Conservation (phyloP, 768 basidiomycete genomes). For the Lactarius akahatsu region DNA sequence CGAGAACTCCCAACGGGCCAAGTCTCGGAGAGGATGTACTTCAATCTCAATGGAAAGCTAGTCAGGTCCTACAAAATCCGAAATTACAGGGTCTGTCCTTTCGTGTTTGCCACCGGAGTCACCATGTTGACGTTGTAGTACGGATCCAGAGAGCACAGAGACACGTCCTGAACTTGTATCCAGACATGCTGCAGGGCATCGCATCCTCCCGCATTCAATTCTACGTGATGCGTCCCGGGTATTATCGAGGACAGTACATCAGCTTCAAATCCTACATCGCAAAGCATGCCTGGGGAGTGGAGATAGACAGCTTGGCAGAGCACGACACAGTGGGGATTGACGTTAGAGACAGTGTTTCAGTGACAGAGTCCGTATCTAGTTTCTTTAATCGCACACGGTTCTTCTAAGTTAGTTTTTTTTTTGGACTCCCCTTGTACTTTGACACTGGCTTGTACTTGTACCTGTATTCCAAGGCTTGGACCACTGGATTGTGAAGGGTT, state of each 20-base stretch:
- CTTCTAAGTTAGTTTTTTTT: slow-evolving; percentile 16
- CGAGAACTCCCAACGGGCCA: background rate
- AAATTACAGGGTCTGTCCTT: slow-evolving; percentile 12
- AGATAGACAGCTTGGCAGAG: slow-evolving; percentile 23
- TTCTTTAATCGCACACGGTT: slow-evolving; percentile 21
- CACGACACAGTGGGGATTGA: slow-evolving; percentile 21
- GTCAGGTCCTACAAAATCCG: slow-evolving; percentile 19
- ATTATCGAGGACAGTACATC: slow-evolving; percentile 5
- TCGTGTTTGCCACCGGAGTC: background rate
- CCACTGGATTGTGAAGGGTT: background rate
- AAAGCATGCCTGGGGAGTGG: slow-evolving; percentile 11
- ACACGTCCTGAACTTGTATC: slow-evolving; percentile 18
- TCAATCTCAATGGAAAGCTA: slow-evolving; percentile 19
- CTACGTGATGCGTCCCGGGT: slow-evolving; percentile 19
- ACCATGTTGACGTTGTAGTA: background rate
- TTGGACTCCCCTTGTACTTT: background rate
- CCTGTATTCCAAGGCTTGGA: slow-evolving; percentile 6
- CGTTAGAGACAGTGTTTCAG: slow-evolving; percentile 15
- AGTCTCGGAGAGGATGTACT: slow-evolving; percentile 22
- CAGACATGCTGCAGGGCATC: slow-evolving; percentile 13
- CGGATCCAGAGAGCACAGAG: slow-evolving; percentile 14
- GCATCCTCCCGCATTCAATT: slow-evolving; percentile 27
- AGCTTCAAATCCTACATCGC: slow-evolving; percentile 24
- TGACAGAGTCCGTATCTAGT: slow-evolving; percentile 24
- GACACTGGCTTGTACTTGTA: slow-evolving; percentile 1